Evolutionary conservation across 2,329 filamentous ascomycete species (phyloP), one percentile per base, ranked within the genome.

Genomic region (Myriosclerotinia scirpicola): DNA sequence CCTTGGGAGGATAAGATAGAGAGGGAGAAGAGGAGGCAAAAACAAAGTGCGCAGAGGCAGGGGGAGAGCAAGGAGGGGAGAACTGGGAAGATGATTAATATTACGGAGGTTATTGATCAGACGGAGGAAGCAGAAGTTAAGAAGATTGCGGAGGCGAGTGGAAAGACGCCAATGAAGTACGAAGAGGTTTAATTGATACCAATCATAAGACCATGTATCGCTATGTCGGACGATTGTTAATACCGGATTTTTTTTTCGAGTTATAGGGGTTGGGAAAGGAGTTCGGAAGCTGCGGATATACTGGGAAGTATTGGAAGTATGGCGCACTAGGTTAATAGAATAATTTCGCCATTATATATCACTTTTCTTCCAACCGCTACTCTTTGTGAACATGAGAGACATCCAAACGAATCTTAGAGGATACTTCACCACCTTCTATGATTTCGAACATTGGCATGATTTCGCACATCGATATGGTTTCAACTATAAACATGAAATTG

Each of bases 1-100:
- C 67, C 68, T 5, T 72, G 69, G 70, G 67, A 66, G 42, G 70
- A 71, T 44, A 61, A 67, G 38, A 69, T 71, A 34, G 52, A 68
- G 54, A 67, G 67, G 34, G 67, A 71, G 66, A 69, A 56, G 48
- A 59, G 58, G n/a, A 61, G 58, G 36, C 26, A 66, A 46, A 46
- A 11, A 34, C 44, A 62, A 54, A 44, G 50, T 36, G 53, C 30
- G 7, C 62, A 64, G 52, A 26, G 15, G 20, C 50, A 46, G 30
- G 62, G 40, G 1, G 53, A 64, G 62, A 30, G 56, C 30, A 68
- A 44, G 59, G 30, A 68, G 62, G 40, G 61, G 36, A 50, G 66
- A 61, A 26, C 26, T 7, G 50, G 62, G 0, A 54, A 26, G 62
- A 53, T 38, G 3, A 64, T 64, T 36, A 26, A 56, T 44, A 56